Evolutionary conservation across 2,329 filamentous ascomycete species (phyloP).

Genomic region (Penicillium sclerotiorum): DNA sequence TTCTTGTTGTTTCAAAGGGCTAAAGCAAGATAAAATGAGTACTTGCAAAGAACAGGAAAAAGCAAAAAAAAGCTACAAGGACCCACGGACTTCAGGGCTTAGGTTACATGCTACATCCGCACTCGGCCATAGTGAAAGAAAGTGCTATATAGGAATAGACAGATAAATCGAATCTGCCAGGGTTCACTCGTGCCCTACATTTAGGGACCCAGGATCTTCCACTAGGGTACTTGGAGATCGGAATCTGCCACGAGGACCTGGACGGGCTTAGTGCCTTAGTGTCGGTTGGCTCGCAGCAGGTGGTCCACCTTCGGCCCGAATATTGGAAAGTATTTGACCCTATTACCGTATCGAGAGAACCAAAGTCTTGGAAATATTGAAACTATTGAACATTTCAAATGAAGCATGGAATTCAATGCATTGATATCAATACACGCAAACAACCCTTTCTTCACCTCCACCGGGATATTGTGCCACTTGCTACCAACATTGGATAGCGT

Average conservation of each 20-base stretch:
- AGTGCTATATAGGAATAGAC: too few species aligned
- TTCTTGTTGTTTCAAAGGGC: not conserved
- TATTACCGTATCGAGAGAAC: too few species aligned
- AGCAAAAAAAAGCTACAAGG: not conserved
- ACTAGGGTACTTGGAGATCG: too few species aligned
- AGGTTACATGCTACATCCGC: slow-evolving; percentile 19
- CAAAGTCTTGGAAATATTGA: too few species aligned
- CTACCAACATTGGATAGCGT: not conserved
- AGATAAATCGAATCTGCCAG: too few species aligned
- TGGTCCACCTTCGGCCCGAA: slow-evolving; percentile 8
- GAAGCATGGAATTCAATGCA: too few species aligned
- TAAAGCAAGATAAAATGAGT: not conserved
- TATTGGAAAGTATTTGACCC: too few species aligned
- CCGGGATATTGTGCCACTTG: too few species aligned
- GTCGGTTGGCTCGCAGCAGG: not conserved
- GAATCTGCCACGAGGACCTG: not conserved
- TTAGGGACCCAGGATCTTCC: too few species aligned
- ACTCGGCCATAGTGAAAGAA: slow-evolving; percentile 4
- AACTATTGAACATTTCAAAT: too few species aligned
- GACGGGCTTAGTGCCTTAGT: not conserved
- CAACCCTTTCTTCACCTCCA: too few species aligned
- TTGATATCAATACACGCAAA: too few species aligned
- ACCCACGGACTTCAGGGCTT: slow-evolving; percentile 8
- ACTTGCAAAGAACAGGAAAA: slow-evolving; percentile 1
- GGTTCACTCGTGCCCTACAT: not conserved